Evolutionary conservation across 2,329 filamentous ascomycete species (phyloP).

Genomic region (Pyrenochaeta sp.): DNA sequence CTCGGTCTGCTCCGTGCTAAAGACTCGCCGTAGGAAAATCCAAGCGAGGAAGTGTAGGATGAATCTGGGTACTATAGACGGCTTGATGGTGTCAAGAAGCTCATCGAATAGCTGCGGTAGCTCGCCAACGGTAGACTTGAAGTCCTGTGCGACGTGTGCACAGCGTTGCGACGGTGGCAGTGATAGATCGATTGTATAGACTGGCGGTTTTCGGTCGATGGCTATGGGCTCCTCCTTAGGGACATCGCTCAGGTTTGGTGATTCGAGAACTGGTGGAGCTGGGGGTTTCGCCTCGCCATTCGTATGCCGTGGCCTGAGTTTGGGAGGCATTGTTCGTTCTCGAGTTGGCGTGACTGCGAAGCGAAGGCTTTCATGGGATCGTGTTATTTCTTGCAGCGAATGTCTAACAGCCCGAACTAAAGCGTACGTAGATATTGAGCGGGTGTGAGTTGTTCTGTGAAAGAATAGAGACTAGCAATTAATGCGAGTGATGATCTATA

Average conservation of each 20-base stretch:
- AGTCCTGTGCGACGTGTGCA: slow-evolving; percentile 56
- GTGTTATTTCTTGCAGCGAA: too few species aligned
- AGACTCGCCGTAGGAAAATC: slow-evolving; percentile 60
- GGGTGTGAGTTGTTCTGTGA: neutral
- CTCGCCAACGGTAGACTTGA: slow-evolving; percentile 53
- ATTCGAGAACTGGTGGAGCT: neutral
- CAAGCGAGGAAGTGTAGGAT: slow-evolving; percentile 50
- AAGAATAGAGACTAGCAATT: neutral
- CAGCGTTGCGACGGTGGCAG: slow-evolving; percentile 63
- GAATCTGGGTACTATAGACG: slow-evolving; percentile 5
- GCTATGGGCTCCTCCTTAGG: neutral
- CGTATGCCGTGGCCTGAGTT: neutral
- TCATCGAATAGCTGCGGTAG: slow-evolving; percentile 62
- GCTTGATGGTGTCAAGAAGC: slow-evolving; percentile 47
- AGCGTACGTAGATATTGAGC: too few species aligned
- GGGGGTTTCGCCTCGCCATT: neutral
- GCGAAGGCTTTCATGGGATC: neutral
- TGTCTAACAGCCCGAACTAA: too few species aligned
- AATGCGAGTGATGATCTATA: neutral
- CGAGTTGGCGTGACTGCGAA: neutral
- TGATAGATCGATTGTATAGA: slow-evolving; percentile 63
- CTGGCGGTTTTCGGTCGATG: slow-evolving; percentile 33
- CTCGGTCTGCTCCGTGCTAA: slow-evolving; percentile 65
- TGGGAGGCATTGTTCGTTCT: neutral
- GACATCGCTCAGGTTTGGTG: neutral